Conservation (phyloP, 179 eudicot species). For the Silene noctiflora region DNA sequence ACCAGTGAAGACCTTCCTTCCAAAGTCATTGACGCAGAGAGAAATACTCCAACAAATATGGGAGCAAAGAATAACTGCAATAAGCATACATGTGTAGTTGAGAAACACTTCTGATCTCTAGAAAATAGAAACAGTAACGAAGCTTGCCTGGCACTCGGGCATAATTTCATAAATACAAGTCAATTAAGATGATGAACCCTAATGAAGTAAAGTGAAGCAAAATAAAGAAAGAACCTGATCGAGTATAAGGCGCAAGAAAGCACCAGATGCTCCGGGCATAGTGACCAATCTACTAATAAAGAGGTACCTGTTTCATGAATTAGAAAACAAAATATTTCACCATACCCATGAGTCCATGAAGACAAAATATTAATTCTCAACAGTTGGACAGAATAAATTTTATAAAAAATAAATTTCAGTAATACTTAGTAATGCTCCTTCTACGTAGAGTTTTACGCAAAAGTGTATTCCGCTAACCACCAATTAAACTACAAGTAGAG, state of each 20-base stretch:
- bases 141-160: neutral
- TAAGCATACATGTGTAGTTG: constrained; percentile 3
- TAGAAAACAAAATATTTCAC: constrained; percentile 12
- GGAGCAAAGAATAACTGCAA: constrained; percentile 88
- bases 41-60: constrained; percentile 63
- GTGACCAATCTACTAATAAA: constrained; percentile 76
- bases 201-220: constrained; percentile 1
- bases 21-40: constrained; percentile 59
- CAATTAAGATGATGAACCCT: neutral
- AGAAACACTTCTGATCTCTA: constrained; percentile 5
- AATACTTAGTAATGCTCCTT: neutral
- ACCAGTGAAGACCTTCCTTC: constrained; percentile 81
- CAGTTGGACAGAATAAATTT: neutral
- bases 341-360: neutral
- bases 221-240: constrained; percentile 62
- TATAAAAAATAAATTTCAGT: neutral
- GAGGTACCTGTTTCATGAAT: constrained; percentile 56
- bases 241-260: constrained; percentile 70
- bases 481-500: constrained; percentile 3
- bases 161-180: neutral
- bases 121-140: constrained; percentile 1
- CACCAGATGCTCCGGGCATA: constrained; percentile 71
- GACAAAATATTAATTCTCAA: neutral
- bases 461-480: neutral
- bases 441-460: neutral